Percentiles rank a stretch among this genome's conserved stretches.
Conservation (phyloP, 768 basidiomycete genomes). For the Coprinopsis cinerea region DNA sequence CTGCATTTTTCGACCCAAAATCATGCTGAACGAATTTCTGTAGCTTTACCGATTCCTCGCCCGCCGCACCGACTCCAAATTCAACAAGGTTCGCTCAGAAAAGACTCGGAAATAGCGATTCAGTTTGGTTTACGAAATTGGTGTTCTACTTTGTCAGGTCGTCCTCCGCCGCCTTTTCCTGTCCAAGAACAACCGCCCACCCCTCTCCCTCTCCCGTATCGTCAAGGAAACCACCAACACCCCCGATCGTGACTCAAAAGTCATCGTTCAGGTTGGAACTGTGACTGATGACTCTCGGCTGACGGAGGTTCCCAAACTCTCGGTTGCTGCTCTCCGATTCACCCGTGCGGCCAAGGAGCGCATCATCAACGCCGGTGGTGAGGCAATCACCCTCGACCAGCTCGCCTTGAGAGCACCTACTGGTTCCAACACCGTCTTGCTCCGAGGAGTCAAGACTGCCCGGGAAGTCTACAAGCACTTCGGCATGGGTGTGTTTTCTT, state of each 20-base stretch:
- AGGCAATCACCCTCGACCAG: slow-evolving; percentile 92
- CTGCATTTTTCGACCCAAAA: slow-evolving; percentile 4
- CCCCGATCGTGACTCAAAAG: slow-evolving; percentile 67
- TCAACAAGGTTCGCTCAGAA: slow-evolving; percentile 76
- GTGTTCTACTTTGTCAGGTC: slow-evolving; percentile 54
- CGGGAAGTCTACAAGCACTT: slow-evolving; percentile 98
- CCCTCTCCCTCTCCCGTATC: slow-evolving; percentile 91
- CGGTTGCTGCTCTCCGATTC: slow-evolving; percentile 93
- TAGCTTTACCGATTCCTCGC: slow-evolving; percentile 99
- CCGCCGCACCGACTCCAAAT: slow-evolving; percentile 88
- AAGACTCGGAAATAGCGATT: background rate
- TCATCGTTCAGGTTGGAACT: slow-evolving; percentile 85
- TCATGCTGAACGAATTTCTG: slow-evolving; percentile 8
- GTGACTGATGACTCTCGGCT: slow-evolving; percentile 96
- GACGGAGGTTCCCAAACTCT: slow-evolving; percentile 78
- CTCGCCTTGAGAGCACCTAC: slow-evolving; percentile 93
- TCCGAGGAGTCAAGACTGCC: slow-evolving; percentile 88
- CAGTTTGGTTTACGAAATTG: slow-evolving; percentile 9
- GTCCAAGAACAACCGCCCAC: slow-evolving; percentile 95
- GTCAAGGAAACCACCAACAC: slow-evolving; percentile 70
- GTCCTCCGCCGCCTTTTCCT: slow-evolving; percentile 96
- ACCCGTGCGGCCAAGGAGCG: slow-evolving; percentile 89
- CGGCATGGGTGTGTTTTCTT: slow-evolving; percentile 65
- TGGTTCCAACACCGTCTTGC: slow-evolving; percentile 89
- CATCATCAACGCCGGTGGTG: slow-evolving; percentile 93